Evolutionary conservation across 2,329 filamentous ascomycete genomes (phyloP).

Genomic region (Phialemonium atrogriseum): DNA sequence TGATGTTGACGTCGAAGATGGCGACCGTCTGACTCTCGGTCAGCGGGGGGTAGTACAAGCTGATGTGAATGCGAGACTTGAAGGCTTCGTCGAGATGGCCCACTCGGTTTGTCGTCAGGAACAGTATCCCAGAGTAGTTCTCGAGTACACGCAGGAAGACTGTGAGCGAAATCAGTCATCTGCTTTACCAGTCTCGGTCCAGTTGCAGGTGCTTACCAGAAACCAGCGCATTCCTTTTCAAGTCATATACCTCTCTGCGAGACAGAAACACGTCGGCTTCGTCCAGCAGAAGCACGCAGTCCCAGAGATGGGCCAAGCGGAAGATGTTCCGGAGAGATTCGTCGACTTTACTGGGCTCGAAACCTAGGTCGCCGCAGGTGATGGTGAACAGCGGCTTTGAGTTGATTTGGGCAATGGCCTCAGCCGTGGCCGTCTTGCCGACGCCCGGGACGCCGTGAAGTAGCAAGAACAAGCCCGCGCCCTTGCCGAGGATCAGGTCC

Average conservation of each 20-base stretch:
- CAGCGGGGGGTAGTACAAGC: slow-evolving; percentile 28
- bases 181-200: not conserved
- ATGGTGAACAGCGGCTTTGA: slow-evolving; percentile 37
- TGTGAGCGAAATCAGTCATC: slow-evolving; percentile 1
- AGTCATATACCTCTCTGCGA: slow-evolving; percentile 14
- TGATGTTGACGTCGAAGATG: slow-evolving; percentile 12
- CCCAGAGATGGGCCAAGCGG: slow-evolving; percentile 29
- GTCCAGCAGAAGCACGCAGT: slow-evolving; percentile 27
- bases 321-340: slow-evolving; percentile 31
- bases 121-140: slow-evolving; percentile 38
- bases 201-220: slow-evolving; percentile 11
- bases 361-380: slow-evolving; percentile 38
- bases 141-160: slow-evolving; percentile 38
- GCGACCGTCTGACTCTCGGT: slow-evolving; percentile 5
- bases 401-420: slow-evolving; percentile 31
- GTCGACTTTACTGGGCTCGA: slow-evolving; percentile 33
- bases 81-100: slow-evolving; percentile 41
- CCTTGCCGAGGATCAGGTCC: slow-evolving; percentile 37
- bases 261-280: slow-evolving; percentile 28
- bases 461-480: slow-evolving; percentile 33
- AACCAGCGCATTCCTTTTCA: slow-evolving; percentile 27
- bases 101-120: slow-evolving; percentile 42
- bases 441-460: slow-evolving; percentile 39
- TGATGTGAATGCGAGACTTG: slow-evolving; percentile 37
- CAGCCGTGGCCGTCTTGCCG: slow-evolving; percentile 39